Conservation (phyloP, 345 rosid species). For the Hibiscus tridactylites region DNA sequence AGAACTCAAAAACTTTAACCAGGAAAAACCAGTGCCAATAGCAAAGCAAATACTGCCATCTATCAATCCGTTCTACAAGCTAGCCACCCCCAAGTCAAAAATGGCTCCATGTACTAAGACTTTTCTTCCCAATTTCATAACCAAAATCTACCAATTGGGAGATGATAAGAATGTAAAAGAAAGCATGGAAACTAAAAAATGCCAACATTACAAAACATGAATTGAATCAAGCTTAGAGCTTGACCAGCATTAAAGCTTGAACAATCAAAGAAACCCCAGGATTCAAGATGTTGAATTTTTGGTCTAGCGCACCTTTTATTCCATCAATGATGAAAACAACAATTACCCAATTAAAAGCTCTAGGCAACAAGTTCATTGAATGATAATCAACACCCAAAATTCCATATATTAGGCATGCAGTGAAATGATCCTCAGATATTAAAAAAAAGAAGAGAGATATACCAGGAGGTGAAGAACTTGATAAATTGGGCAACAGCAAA, state of each 20-base stretch:
- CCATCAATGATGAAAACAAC: neutral
- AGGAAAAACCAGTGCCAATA: neutral
- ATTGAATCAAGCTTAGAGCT: neutral
- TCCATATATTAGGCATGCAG: neutral
- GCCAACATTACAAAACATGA: neutral
- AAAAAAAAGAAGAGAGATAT: constrained; percentile 1
- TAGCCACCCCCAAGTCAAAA: neutral
- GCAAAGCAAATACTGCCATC: neutral
- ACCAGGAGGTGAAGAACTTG: constrained; percentile 71
- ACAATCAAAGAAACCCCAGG: neutral
- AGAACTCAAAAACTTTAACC: constrained; percentile 33
- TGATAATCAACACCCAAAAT: neutral
- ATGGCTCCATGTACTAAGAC: neutral
- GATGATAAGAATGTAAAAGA: neutral
- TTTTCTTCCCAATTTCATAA: neutral
- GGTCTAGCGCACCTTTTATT: neutral
- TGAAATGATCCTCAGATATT: neutral
- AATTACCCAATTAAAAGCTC: neutral
- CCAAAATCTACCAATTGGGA: neutral
- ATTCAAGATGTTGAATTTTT: neutral
- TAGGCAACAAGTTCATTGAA: neutral
- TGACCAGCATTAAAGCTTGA: neutral
- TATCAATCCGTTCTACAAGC: neutral
- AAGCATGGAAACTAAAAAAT: neutral
- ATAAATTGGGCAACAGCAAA: constrained; percentile 56